Conservation (phyloP, 2,329 filamentous ascomycete genomes). For the Lachnellula hyalina region DNA sequence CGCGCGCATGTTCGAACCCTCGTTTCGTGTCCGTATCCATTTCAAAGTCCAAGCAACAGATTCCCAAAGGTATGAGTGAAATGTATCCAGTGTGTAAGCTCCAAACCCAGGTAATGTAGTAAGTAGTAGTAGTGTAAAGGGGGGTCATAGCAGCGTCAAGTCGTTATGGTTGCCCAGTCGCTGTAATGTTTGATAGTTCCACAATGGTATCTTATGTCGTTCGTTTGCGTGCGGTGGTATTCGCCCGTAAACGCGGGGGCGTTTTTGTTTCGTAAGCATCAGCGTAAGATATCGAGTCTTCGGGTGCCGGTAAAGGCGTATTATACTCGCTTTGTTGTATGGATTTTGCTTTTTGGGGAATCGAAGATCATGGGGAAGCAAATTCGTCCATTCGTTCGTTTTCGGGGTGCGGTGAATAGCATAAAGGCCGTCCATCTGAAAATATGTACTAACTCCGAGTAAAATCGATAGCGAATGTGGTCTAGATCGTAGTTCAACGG, state of each 20-base stretch:
- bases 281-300: conserved; percentile 9
- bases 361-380: conserved; percentile 13
- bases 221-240: conserved; percentile 11
- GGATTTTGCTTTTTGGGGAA: conserved; percentile 3
- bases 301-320: conserved; percentile 2
- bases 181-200: conserved; percentile 22
- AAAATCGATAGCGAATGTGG: conserved; percentile 14
- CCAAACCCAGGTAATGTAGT: neutral
- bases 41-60: neutral
- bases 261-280: conserved; percentile 13
- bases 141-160: conserved; percentile 29
- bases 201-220: conserved; percentile 27
- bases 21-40: neutral
- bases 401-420: conserved; percentile 7
- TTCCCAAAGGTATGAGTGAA: neutral
- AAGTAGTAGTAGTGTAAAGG: conserved; percentile 12
- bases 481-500: conserved; percentile 10
- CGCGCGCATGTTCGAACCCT: neutral
- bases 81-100: neutral
- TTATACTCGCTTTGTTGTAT: conserved; percentile 8
- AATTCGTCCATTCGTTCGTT: conserved; percentile 16
- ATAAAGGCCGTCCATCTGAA: conserved; percentile 1
- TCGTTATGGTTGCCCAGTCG: conserved; percentile 33
- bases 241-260: conserved; percentile 15
- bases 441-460: conserved; percentile 22